phyloP scores from a whole-genome alignment of 495 filamentous ascomycete species.

The Penicillium angulare region DNA sequence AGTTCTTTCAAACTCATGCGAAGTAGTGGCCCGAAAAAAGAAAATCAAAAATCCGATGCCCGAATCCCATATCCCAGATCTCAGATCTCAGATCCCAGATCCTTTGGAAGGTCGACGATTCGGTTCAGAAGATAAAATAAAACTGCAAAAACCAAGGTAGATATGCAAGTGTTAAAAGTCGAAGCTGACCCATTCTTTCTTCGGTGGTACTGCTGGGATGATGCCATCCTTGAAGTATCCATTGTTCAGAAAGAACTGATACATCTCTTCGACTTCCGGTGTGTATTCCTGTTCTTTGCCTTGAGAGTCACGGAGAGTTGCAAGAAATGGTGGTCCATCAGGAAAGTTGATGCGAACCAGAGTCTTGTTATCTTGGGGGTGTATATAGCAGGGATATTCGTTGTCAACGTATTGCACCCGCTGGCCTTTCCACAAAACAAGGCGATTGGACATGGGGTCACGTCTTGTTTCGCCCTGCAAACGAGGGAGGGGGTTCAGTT shows the following conservation, averaged over 20 bases:
- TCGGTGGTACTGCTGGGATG: constrained; percentile 70
- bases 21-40: too few relatives aligned
- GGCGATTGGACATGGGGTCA: constrained; percentile 33
- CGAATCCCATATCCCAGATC: too few relatives aligned
- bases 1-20: too few relatives aligned
- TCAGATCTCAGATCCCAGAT: not conserved
- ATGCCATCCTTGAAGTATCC: constrained; percentile 61
- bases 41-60: too few relatives aligned
- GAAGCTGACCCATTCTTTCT: constrained; percentile 69
- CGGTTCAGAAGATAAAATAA: too few relatives aligned
- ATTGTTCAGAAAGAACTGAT: constrained; percentile 56
- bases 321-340: constrained; percentile 60
- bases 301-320: constrained; percentile 37
- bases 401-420: constrained; percentile 52
- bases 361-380: constrained; percentile 45
- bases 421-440: constrained; percentile 54
- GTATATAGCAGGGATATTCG: constrained; percentile 46
- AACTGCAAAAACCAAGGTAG: not conserved
- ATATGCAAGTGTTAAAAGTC: constrained; percentile 51
- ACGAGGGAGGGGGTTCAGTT: constrained; percentile 36
- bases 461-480: constrained; percentile 38
- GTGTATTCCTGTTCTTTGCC: constrained; percentile 42
- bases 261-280: constrained; percentile 53
- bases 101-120: not conserved
- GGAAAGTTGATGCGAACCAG: constrained; percentile 66